Base-by-base conservation (phyloP, 176 grass and related monocot genomes). In the Calamus simplicifolius region DNA sequence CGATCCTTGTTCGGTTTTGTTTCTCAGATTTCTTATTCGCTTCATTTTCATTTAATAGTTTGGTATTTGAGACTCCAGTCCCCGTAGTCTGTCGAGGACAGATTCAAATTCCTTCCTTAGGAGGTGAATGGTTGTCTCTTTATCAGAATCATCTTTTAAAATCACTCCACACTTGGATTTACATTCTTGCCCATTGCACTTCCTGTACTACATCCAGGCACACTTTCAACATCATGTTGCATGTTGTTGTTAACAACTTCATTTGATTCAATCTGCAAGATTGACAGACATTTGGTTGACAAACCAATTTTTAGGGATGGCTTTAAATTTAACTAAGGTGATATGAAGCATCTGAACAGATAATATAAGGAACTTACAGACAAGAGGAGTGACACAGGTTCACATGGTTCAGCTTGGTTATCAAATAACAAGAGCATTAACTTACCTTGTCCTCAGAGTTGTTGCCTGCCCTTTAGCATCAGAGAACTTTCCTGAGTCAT, bases 401-500 rank as follows among this genome's bases (percentile, higher is more conserved):
- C 12, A 72, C 69, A 75, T 25, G 62, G 70, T 72, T 81, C 79
- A 82, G 66, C 74, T 85, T 73, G 71, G 61, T 63, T 85, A 81
- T 72, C 78, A 85, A 78, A 78, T 79, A 85, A 78, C 71, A 81
- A 81, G 71, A 79, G 70, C 73, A 79, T 89, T 82, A 85, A 64
- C 87, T 85, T 90, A 90, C 87, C 82, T 62, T 73, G 54, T 90
- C 82, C 75, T 69, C 79, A 52, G 64, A 66, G 76, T 51, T 79
- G 57, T 71, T 63, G 29, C 73, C 67, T 72, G 71, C 61, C 78
- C 77, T 58, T 78, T 89, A 23, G 21, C 69, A 68, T 16, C 14
- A 19, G 51, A 53, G 19, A 16, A 23, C 35, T 52, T 55, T 38
- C 27, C 64, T 16, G n/a, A 23, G 25, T 29, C 13, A 17, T 56